Evolutionary conservation across 2,329 filamentous ascomycete species (phyloP).

Genomic region (Ascomycota sp.): DNA sequence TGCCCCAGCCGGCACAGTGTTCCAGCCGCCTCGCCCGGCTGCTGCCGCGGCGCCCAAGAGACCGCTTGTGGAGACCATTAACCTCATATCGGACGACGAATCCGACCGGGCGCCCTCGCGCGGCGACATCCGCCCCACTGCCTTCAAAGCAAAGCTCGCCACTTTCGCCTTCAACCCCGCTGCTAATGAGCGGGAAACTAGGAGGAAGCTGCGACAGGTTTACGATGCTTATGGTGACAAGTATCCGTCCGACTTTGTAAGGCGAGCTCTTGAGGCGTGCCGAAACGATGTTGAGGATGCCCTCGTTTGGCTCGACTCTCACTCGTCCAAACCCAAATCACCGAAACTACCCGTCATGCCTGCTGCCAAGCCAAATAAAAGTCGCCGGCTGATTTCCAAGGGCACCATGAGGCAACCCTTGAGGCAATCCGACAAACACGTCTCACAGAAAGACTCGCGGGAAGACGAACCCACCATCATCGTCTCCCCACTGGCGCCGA

Average conservation of each 20-base stretch:
- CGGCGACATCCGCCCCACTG: conserved; percentile 42
- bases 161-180: conserved; percentile 27
- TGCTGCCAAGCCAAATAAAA: conserved; percentile 1
- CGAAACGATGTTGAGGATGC: conserved; percentile 16
- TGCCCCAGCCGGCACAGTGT: conserved; percentile 57
- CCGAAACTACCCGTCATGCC: no score
- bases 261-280: conserved; percentile 12
- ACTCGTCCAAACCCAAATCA: no score
- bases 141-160: conserved; percentile 22
- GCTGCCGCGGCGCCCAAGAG: conserved; percentile 12
- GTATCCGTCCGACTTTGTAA: conserved; percentile 11
- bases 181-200: conserved; percentile 15
- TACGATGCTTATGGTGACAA: conserved; percentile 14
- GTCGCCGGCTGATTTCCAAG: conserved; percentile 13
- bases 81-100: conserved; percentile 29
- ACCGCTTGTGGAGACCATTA: conserved; percentile 20
- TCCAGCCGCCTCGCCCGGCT: conserved; percentile 25
- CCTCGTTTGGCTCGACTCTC: conserved; percentile 10
- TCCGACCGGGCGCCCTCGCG: conserved; percentile 26
- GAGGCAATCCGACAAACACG: neutral
- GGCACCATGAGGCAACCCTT: conserved; percentile 6
- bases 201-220: conserved; percentile 14
- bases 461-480: neutral
- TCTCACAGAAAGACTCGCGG: no score
- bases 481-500: conserved; percentile 10